These are phyloP conservation scores for Arthrinium phaeospermum DNA, from an alignment of 2,329 filamentous ascomycete species.

Conservation along the genomic window DNA sequence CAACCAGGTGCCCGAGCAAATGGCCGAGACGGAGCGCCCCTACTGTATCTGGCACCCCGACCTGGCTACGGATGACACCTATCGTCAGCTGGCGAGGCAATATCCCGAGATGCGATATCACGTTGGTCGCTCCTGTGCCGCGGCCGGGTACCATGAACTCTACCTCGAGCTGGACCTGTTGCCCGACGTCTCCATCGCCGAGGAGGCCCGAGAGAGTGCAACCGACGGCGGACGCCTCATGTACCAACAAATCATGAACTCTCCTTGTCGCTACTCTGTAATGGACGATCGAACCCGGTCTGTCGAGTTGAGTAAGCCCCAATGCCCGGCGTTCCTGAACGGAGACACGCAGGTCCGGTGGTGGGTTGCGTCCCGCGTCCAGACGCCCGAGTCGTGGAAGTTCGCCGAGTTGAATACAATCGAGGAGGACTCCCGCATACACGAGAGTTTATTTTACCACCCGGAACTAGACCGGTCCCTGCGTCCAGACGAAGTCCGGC, in stretches of 20 bases:
- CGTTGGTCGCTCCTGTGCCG: slow-evolving; percentile 47
- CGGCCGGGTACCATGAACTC: slow-evolving; percentile 42
- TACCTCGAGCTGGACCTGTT: slow-evolving; percentile 44
- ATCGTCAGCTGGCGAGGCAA: slow-evolving; percentile 37
- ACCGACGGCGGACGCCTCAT: slow-evolving; percentile 31
- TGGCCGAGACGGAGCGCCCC: slow-evolving; percentile 33
- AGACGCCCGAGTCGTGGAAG: too few relatives aligned
- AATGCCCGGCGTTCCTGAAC: slow-evolving; percentile 34
- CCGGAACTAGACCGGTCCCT: not conserved
- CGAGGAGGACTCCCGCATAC: not conserved
- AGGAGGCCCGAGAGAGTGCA: slow-evolving; percentile 43
- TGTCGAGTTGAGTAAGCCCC: slow-evolving; percentile 22
- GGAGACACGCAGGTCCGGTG: slow-evolving; percentile 41
- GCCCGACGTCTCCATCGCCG: slow-evolving; percentile 46
- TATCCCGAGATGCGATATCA: slow-evolving; percentile 45
- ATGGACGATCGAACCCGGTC: slow-evolving; percentile 45
- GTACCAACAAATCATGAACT: slow-evolving; percentile 38
- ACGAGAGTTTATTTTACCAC: not conserved
- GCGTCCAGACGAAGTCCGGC: slow-evolving; percentile 25
- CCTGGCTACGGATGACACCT: slow-evolving; percentile 42
- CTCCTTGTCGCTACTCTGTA: slow-evolving; percentile 34
- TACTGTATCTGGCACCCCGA: slow-evolving; percentile 52
- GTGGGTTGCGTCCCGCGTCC: not conserved
- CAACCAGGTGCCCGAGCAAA: slow-evolving; percentile 38
- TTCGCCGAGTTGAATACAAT: not conserved